These are phyloP conservation scores for Cucumis variabilis DNA, from an alignment of 331 rosid species.

Conservation along the genomic window DNA sequence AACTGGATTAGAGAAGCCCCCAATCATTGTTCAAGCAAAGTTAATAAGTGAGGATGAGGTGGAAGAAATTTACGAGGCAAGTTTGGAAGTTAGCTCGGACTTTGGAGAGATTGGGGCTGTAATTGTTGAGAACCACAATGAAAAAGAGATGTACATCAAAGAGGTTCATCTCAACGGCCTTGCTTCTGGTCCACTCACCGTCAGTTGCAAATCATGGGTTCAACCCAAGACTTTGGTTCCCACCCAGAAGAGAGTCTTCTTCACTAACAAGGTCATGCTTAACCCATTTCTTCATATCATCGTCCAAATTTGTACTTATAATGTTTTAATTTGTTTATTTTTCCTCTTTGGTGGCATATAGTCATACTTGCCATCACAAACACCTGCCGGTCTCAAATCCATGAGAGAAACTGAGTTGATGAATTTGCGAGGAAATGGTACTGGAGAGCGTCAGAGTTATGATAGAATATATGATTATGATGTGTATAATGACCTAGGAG, in stretches of 20 bases:
- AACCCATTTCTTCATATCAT: too few species aligned
- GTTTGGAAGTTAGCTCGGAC: not conserved
- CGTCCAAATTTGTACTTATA: too few species aligned
- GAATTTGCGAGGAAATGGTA: slow-evolving; percentile 2
- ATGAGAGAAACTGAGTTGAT: not conserved
- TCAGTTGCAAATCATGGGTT: slow-evolving; percentile 22
- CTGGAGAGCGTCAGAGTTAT: not conserved
- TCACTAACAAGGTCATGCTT: slow-evolving; percentile 19
- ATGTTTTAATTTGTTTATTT: too few species aligned
- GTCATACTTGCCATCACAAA: slow-evolving; percentile 8
- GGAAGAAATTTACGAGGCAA: slow-evolving; percentile 21
- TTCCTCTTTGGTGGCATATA: not conserved
- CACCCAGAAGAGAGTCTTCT: not conserved
- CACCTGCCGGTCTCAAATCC: not conserved
- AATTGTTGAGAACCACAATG: not conserved
- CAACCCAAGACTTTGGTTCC: not conserved
- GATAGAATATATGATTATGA: slow-evolving; percentile 10
- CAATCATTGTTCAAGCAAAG: not conserved
- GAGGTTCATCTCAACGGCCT: not conserved
- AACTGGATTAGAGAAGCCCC: slow-evolving; percentile 11
- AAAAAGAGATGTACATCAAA: not conserved
- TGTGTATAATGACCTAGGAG: slow-evolving; percentile 1
- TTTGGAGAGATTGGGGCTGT: slow-evolving; percentile 27
- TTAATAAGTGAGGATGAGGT: not conserved
- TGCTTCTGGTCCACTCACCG: not conserved